Evolutionary conservation across 495 filamentous ascomycete species (phyloP).

Genomic region (Aspergillus avenaceus): DNA sequence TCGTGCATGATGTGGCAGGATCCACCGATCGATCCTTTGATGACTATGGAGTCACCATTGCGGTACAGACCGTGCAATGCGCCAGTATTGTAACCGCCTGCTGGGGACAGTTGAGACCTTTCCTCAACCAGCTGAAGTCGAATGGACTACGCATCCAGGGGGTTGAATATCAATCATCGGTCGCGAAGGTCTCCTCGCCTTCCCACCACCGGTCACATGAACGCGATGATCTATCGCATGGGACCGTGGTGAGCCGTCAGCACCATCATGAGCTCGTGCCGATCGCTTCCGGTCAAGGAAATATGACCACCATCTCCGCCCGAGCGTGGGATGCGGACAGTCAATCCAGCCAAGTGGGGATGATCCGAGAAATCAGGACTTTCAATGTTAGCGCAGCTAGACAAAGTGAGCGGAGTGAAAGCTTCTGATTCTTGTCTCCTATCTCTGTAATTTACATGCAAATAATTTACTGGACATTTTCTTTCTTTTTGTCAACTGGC

Average conservation of each 20-base stretch:
- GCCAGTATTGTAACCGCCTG: constrained; percentile 21
- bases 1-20: constrained; percentile 2
- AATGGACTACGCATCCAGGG: constrained; percentile 22
- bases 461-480: too few relatives aligned
- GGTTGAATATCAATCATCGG: constrained; percentile 11
- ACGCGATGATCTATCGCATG: neutral
- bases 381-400: constrained; percentile 1
- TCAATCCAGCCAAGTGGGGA: constrained; percentile 7
- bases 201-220: neutral
- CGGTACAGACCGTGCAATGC: constrained; percentile 18
- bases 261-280: constrained; percentile 2
- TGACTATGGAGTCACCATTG: constrained; percentile 16
- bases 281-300: constrained; percentile 2
- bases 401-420: neutral
- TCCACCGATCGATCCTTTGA: constrained; percentile 17
- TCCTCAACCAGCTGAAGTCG: constrained; percentile 24
- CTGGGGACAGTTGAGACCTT: constrained; percentile 28
- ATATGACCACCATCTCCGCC: constrained; percentile 8
- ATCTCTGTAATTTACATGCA: too few relatives aligned
- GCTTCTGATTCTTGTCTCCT: too few relatives aligned
- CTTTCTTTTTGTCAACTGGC: too few relatives aligned
- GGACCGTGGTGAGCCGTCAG: neutral
- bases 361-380: constrained; percentile 10
- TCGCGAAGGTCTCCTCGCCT: neutral
- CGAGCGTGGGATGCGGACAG: constrained; percentile 5